A percentile compares a stretch with the other conserved stretches of the same genome.
These are phyloP conservation scores for Triticum dicoccoides DNA, from an alignment of 176 grass and related monocot species.

Conservation along the genomic window DNA sequence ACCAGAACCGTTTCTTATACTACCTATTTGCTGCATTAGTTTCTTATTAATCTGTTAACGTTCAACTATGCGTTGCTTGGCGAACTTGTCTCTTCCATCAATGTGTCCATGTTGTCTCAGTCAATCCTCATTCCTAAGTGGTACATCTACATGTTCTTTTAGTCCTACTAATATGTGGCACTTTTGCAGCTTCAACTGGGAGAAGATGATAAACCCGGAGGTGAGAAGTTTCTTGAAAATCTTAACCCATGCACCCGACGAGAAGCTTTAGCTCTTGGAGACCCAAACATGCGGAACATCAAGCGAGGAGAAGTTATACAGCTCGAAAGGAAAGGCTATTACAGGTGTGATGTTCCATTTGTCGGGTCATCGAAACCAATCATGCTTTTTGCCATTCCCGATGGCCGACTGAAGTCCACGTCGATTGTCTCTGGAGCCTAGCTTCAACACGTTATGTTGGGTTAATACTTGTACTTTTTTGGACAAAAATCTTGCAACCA, in stretches of 20 bases:
- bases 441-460: not conserved
- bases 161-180: not conserved
- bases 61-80: not conserved
- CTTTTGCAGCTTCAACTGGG: slow-evolving; percentile 50
- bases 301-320: slow-evolving; percentile 76
- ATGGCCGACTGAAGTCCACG: slow-evolving; percentile 55
- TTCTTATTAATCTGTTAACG: not conserved
- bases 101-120: not conserved
- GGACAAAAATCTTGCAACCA: not conserved
- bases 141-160: not conserved
- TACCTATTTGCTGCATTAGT: not conserved
- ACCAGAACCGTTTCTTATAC: not conserved
- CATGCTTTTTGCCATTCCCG: slow-evolving; percentile 79
- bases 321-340: slow-evolving; percentile 88
- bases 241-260: slow-evolving; percentile 65
- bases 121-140: not conserved
- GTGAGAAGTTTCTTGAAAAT: slow-evolving; percentile 56
- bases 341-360: slow-evolving; percentile 77
- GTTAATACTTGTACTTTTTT: not conserved
- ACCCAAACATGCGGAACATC: slow-evolving; percentile 67
- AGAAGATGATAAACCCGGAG: slow-evolving; percentile 54
- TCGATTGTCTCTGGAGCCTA: not conserved
- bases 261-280: slow-evolving; percentile 73
- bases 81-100: not conserved
- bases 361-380: slow-evolving; percentile 53